Base-by-base conservation (phyloP, 768 basidiomycete species). In the Lactifluus piperatus region DNA sequence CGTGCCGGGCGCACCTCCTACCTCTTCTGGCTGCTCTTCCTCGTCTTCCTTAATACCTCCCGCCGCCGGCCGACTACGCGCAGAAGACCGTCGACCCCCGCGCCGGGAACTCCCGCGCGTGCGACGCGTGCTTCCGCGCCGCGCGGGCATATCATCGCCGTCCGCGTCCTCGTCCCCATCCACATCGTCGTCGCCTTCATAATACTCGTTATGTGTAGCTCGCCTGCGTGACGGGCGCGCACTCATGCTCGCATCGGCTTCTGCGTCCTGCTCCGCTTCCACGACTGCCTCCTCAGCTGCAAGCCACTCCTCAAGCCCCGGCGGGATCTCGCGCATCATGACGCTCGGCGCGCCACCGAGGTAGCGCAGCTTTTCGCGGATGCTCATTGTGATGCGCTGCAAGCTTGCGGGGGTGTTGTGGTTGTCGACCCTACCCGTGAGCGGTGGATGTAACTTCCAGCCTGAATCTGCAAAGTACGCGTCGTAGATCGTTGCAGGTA, bases 271-370 rank as follows among this genome's bases (percentile, higher is more conserved):
- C 67, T 89, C 86, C 41, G 86, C 87, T 16, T 73, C 72, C 30
- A 78, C 83, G 54, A 78, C 73, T 30, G 88, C 84, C 68, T 92
- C 90, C 54, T 86, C 83, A 4, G 79, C 54, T 11, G 60, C 82
- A 29, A 94, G 71, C 67, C 90, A 79, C 1, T 82, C 87, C 62
- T 85, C 86, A 16, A 99, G 74, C 66, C 94, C 88, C 0, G 94
- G 94, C 4, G 97, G 95, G 27, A 98, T 91, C 72, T 97, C 93
- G 67, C 93, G 90, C 90, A 98, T 89, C 64, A 84, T 84, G 10
- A 98, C 91, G 68, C 91, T 93, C n/a, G 95, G 95, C 43, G 95
- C 97, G 32, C 94, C 94, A 61, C 94, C 88, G 14, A 98, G 76
- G 70, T 93, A 97, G 30, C 95, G 79, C 45, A 99, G 75, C 71